Evolutionary conservation across 2,329 filamentous ascomycete genomes (phyloP).

Genomic region (Arthrinium phaeospermum): DNA sequence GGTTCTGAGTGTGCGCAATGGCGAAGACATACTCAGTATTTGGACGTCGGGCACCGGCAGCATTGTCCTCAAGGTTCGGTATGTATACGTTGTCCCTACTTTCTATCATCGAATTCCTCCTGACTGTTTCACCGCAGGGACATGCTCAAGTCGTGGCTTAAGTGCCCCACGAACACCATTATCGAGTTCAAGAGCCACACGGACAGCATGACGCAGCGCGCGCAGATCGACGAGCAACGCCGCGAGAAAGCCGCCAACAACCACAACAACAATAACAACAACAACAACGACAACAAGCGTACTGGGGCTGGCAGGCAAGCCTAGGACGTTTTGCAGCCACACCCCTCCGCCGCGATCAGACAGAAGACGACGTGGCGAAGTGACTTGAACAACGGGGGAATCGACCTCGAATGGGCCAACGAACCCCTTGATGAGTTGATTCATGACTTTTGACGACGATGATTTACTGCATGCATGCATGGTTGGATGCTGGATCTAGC

Average conservation of each 20-base stretch:
- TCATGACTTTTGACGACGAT: slow-evolving; percentile 17
- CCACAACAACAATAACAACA: slow-evolving; percentile 29
- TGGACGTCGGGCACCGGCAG: slow-evolving; percentile 96
- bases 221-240: slow-evolving; percentile 87
- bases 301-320: neutral
- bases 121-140: slow-evolving; percentile 64
- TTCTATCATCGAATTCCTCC: neutral
- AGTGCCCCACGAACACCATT: slow-evolving; percentile 85
- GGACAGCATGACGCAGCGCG: slow-evolving; percentile 90
- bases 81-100: slow-evolving; percentile 56
- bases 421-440: neutral
- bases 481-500: slow-evolving; percentile 9
- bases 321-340: neutral
- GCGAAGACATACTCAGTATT: slow-evolving; percentile 96
- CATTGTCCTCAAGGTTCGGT: slow-evolving; percentile 86
- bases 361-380: neutral
- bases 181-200: slow-evolving; percentile 97
- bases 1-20: slow-evolving; percentile 91
- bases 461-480: slow-evolving; percentile 4
- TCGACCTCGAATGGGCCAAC: neutral
- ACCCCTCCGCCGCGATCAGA: neutral
- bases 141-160: slow-evolving; percentile 88
- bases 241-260: slow-evolving; percentile 74
- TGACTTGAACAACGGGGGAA: neutral
- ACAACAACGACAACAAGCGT: slow-evolving; percentile 21